Conservation (phyloP, 2,329 filamentous ascomycete species). For the Lanzia echinophila region DNA sequence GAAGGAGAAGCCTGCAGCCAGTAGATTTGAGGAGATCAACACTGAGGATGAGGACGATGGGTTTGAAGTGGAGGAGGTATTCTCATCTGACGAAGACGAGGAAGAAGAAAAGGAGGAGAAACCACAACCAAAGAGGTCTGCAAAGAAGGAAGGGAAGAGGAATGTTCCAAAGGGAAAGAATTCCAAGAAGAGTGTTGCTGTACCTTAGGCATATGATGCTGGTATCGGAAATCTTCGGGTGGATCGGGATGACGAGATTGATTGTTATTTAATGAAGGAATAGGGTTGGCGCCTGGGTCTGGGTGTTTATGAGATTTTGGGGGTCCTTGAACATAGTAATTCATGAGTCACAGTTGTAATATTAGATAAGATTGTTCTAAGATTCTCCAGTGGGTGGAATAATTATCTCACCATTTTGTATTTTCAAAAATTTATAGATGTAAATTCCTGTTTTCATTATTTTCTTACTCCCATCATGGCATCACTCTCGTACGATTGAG, state of each 20-base stretch:
- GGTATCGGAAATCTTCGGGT: not conserved
- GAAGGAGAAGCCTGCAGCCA: not conserved
- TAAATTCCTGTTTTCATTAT: too few species aligned
- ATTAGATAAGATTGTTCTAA: too few species aligned
- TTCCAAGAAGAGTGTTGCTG: conserved; percentile 2
- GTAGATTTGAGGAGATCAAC: conserved; percentile 1
- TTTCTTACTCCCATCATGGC: not conserved
- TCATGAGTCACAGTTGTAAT: too few species aligned
- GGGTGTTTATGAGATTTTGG: too few species aligned
- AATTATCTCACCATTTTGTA: too few species aligned
- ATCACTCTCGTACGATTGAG: not conserved
- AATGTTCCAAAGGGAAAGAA: not conserved
- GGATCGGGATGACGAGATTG: too few species aligned
- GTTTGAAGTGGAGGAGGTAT: conserved; percentile 6
- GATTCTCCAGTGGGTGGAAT: too few species aligned
- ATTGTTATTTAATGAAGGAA: too few species aligned
- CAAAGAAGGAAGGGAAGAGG: not conserved
- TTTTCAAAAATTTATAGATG: too few species aligned
- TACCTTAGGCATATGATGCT: not conserved
- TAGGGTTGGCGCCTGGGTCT: too few species aligned
- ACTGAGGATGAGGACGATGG: not conserved
- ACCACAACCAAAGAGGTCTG: not conserved
- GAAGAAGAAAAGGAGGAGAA: not conserved
- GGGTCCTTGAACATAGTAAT: too few species aligned
- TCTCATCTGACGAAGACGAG: not conserved